Conservation (phyloP, 371 early-diverging fungal genomes). For the Dinochytrium kinnereticum region DNA sequence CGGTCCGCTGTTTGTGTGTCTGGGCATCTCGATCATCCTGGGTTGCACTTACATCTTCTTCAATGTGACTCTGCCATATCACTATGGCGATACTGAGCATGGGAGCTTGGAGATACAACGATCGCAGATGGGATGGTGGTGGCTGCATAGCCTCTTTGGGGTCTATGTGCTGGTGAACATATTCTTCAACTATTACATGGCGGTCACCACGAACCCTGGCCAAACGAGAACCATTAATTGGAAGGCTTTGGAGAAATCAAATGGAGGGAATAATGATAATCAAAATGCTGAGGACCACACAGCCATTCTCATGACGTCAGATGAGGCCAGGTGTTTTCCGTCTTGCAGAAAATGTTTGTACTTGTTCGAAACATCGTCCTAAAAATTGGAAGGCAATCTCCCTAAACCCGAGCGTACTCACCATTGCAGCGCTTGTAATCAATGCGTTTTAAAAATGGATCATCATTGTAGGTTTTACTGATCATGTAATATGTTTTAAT, state of each 20-base stretch:
- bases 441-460: slow-evolving; percentile 38
- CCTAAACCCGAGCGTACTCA: slow-evolving; percentile 91
- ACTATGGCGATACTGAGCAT: slow-evolving; percentile 7
- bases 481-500: background rate
- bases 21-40: slow-evolving; percentile 37
- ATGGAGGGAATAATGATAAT: background rate
- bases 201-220: slow-evolving; percentile 39
- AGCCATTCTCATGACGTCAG: background rate
- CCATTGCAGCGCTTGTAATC: slow-evolving; percentile 88
- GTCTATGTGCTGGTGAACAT: slow-evolving; percentile 40
- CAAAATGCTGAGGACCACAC: background rate
- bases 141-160: slow-evolving; percentile 23
- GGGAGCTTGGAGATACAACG: background rate
- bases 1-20: slow-evolving; percentile 41
- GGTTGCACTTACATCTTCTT: slow-evolving; percentile 32
- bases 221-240: slow-evolving; percentile 8
- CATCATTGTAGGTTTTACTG: slow-evolving; percentile 27
- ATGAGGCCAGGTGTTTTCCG: background rate
- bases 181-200: slow-evolving; percentile 40
- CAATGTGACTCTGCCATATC: slow-evolving; percentile 35
- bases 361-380: background rate
- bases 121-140: background rate
- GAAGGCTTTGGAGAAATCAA: background rate
- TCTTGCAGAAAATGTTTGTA: slow-evolving; percentile 10
- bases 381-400: background rate